These are phyloP conservation scores for Euphorbia schlechtendalii DNA, from an alignment of 441 rosid species.

Conservation along the genomic window DNA sequence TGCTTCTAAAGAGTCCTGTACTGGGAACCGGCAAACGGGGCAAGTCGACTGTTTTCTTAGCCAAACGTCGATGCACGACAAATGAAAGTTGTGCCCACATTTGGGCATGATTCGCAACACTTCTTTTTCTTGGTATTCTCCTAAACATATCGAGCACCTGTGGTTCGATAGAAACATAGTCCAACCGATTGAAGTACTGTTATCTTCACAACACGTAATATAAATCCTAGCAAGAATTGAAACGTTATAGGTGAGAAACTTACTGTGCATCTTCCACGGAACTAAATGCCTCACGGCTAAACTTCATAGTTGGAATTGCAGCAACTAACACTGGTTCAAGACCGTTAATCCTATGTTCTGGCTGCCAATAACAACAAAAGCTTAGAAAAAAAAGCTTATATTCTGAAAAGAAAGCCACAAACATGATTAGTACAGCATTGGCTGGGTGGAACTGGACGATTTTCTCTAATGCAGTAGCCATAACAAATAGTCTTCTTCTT, in stretches of 20 bases:
- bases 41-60: slow-evolving; percentile 61
- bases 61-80: slow-evolving; percentile 61
- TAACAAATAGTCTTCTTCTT: neutral
- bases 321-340: slow-evolving; percentile 54
- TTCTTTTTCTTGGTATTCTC: slow-evolving; percentile 62
- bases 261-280: slow-evolving; percentile 57
- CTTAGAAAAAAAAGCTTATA: neutral
- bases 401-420: neutral
- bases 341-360: slow-evolving; percentile 31
- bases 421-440: neutral
- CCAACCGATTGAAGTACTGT: neutral
- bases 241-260: slow-evolving; percentile 16
- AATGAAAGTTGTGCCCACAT: slow-evolving; percentile 61
- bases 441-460: neutral
- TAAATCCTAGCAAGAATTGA: neutral
- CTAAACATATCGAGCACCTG: slow-evolving; percentile 62
- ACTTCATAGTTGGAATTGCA: slow-evolving; percentile 57
- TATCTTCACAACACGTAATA: neutral
- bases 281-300: slow-evolving; percentile 39
- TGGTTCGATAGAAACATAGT: neutral
- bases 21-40: slow-evolving; percentile 52
- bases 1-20: slow-evolving; percentile 28
- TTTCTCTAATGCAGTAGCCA: neutral
- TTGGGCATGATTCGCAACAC: slow-evolving; percentile 58
- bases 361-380: slow-evolving; percentile 27